Evolutionary conservation across 192 early-diverging fungal genomes (phyloP).

Genomic region (Coemansia javaensis): DNA sequence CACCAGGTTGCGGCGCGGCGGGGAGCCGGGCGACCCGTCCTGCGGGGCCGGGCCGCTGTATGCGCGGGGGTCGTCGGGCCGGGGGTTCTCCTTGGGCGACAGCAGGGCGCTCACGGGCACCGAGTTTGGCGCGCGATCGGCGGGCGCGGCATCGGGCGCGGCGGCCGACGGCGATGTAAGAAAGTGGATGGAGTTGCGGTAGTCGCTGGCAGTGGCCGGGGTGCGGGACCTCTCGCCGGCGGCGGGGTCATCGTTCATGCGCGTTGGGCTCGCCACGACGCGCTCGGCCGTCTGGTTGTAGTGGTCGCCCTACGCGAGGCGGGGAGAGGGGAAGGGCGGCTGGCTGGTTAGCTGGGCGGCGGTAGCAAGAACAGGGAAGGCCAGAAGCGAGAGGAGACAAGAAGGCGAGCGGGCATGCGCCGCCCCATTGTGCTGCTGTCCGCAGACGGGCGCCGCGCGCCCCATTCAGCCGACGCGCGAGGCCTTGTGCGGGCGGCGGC

Average conservation of each 20-base stretch:
- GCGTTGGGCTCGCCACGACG: constrained; percentile 5
- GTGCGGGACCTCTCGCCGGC: not conserved
- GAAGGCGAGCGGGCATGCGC: too few relatives aligned
- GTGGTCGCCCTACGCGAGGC: constrained; percentile 11
- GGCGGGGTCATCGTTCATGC: not conserved
- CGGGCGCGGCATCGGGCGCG: constrained; percentile 8
- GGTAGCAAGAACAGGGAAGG: not conserved
- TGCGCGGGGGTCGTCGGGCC: not conserved
- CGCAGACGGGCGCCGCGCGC: too few relatives aligned
- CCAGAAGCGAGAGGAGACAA: too few relatives aligned
- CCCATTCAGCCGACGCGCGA: too few relatives aligned
- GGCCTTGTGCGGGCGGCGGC: too few relatives aligned
- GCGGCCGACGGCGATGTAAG: constrained; percentile 41
- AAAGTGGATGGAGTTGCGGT: constrained; percentile 47
- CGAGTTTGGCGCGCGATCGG: constrained; percentile 10
- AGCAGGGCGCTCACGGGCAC: constrained; percentile 38
- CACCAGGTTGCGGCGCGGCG: constrained; percentile 20
- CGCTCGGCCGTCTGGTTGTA: constrained; percentile 4
- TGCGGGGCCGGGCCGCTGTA: constrained; percentile 5
- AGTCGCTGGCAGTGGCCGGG: constrained; percentile 12
- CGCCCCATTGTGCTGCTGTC: too few relatives aligned
- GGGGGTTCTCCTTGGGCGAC: constrained; percentile 1
- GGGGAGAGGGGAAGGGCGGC: not conserved
- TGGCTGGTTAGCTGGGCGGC: not conserved
- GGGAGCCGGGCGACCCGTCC: constrained; percentile 10